Percentiles rank a stretch among this genome's conserved stretches.
Conservation (phyloP, 441 rosid genomes). For the Daphne laureola region DNA sequence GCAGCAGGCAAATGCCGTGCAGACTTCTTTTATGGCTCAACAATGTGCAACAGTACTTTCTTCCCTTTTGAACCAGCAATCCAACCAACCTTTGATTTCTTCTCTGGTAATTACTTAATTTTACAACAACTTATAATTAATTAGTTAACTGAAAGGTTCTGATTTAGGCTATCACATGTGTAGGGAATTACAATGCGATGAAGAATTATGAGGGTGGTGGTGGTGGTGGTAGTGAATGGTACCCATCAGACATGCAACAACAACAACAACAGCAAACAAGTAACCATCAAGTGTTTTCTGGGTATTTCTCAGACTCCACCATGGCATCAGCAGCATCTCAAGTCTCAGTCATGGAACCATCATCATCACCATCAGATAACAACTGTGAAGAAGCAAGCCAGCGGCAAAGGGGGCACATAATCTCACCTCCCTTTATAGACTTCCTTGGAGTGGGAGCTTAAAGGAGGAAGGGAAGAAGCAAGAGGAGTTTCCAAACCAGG, state of each 20-base stretch:
- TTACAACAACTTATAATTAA: too few relatives aligned
- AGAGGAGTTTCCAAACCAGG: constrained; percentile 11
- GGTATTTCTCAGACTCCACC: constrained; percentile 15
- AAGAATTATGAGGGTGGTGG: constrained; percentile 9
- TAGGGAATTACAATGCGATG: background rate
- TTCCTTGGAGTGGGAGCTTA: constrained; percentile 58
- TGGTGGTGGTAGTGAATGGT: constrained; percentile 7
- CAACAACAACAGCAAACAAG: constrained; percentile 28
- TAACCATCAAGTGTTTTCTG: constrained; percentile 14
- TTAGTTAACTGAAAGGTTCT: too few relatives aligned
- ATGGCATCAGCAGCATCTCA: constrained; percentile 16
- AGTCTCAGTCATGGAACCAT: constrained; percentile 22
- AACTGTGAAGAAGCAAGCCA: constrained; percentile 8
- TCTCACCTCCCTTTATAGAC: constrained; percentile 46
- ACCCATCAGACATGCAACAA: constrained; percentile 9
- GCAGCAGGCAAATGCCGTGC: constrained; percentile 2
- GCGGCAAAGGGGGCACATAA: constrained; percentile 15
- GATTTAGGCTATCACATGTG: too few relatives aligned
- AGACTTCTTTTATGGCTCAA: constrained; percentile 22
- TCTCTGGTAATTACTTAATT: too few relatives aligned
- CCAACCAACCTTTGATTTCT: constrained; percentile 29
- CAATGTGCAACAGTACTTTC: constrained; percentile 14
- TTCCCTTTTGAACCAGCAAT: constrained; percentile 10
- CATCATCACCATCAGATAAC: constrained; percentile 22
- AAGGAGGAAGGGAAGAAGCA: constrained; percentile 8